These are phyloP conservation scores for Kwoniella newhampshirensis DNA, from an alignment of 768 basidiomycete genomes.

Conservation along the genomic window DNA sequence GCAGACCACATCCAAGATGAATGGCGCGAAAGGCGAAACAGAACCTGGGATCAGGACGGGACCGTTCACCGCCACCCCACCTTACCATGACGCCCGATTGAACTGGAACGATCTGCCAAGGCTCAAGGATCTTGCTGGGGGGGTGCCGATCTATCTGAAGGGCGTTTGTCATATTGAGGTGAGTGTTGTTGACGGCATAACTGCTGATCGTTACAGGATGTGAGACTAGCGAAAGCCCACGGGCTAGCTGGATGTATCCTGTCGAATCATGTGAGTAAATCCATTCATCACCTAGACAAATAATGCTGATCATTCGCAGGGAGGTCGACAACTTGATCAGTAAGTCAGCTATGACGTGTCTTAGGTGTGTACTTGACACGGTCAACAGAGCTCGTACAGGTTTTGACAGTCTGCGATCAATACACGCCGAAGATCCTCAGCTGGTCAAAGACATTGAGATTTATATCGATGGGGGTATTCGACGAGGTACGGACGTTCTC, in stretches of 20 bases:
- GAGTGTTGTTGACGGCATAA: slow-evolving; percentile 13
- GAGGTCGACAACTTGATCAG: slow-evolving; percentile 23
- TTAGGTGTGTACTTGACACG: not conserved
- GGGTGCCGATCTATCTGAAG: slow-evolving; percentile 57
- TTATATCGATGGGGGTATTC: slow-evolving; percentile 81
- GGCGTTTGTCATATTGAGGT: slow-evolving; percentile 58
- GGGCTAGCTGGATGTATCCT: slow-evolving; percentile 60
- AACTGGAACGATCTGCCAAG: slow-evolving; percentile 52
- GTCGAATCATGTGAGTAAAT: slow-evolving; percentile 53
- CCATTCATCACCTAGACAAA: slow-evolving; percentile 50
- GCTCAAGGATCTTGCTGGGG: slow-evolving; percentile 52
- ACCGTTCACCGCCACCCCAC: slow-evolving; percentile 31
- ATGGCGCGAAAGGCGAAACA: slow-evolving; percentile 37
- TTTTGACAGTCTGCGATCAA: slow-evolving; percentile 57
- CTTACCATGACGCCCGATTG: slow-evolving; percentile 37
- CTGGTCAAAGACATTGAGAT: slow-evolving; percentile 57
- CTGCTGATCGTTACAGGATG: slow-evolving; percentile 60
- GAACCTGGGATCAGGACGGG: slow-evolving; percentile 44
- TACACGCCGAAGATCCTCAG: slow-evolving; percentile 46
- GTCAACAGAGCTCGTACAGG: slow-evolving; percentile 44
- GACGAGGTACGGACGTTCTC: slow-evolving; percentile 79
- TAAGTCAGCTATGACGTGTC: slow-evolving; percentile 2
- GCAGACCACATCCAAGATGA: slow-evolving; percentile 42
- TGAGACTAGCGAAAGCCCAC: slow-evolving; percentile 77
- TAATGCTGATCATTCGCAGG: not conserved